These are phyloP conservation scores for Piromyces finnis DNA, from an alignment of 192 early-diverging fungal species.

Conservation along the genomic window DNA sequence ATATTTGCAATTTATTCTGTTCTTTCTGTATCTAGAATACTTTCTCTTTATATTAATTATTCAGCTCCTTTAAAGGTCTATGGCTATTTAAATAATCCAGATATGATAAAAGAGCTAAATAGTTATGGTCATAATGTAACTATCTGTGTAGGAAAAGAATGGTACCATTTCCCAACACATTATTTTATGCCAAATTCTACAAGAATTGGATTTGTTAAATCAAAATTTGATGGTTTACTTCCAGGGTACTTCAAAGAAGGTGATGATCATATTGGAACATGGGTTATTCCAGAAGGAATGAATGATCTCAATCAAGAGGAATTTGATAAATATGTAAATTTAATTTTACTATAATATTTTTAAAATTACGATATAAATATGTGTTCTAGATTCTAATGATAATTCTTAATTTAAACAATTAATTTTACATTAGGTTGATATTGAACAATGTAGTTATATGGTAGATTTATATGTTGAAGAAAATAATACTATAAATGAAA, in stretches of 20 bases:
- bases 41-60: conserved; percentile 53
- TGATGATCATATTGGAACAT: conserved; percentile 10
- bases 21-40: conserved; percentile 49
- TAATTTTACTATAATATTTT: no score
- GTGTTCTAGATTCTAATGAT: no score
- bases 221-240: conserved; percentile 57
- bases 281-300: conserved; percentile 21
- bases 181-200: conserved; percentile 68
- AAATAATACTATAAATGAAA: not conserved
- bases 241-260: conserved; percentile 59
- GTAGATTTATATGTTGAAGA: conserved; percentile 25
- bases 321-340: conserved; percentile 31
- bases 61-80: conserved; percentile 53
- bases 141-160: conserved; percentile 83
- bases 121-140: conserved; percentile 4
- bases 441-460: conserved; percentile 39
- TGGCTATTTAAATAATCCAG: conserved; percentile 13
- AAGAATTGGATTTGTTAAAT: conserved; percentile 48
- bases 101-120: conserved; percentile 2
- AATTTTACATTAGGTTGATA: conserved; percentile 14
- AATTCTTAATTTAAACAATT: no score
- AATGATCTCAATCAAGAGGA: conserved; percentile 55
- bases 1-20: conserved; percentile 8
- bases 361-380: no score
- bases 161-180: conserved; percentile 85